Evolutionary conservation across 768 basidiomycete genomes (phyloP), one percentile per base, ranked within the genome.

Genomic region (Boletus patriciae): DNA sequence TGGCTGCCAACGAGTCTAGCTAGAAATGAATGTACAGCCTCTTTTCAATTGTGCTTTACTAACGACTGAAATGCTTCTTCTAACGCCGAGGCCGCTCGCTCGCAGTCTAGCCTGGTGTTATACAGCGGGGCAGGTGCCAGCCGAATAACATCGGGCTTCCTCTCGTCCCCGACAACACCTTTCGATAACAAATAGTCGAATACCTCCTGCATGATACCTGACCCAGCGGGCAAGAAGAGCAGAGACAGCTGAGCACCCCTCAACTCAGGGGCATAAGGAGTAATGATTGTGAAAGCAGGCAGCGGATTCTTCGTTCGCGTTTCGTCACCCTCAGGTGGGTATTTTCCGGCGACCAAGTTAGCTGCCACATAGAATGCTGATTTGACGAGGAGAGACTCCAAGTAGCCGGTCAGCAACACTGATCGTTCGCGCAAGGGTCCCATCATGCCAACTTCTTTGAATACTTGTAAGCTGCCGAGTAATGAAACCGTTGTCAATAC

Each of bases 91-190:
- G 81, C 91, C 12, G 87, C 91, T 52, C 78, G 74, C 64, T 89
- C 81, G 58, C 89, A 89, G 63, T 99, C 97, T 62, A 76, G 73
- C 62, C 85, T 77, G 13, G 87, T 87, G 69, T 89, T 97, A 73
- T 98, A 99, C 68, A 98, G 75, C 34, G 95, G 89, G 16, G 80
- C 80, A 46, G 95, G 94, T 59, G 93, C 83, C 44, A 98, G 74
- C 11, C 97, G 83, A 63, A 99, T 94, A 49, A 98, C 92, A 67
- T 93, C 89, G 27, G 97, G 96, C 65, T 86, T 76, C 66, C 97
- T 78, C 72, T 96, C 92, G 73, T 99, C 97, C 11, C 92, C 95
- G 50, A 97, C 80, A 15, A 99, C 88, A 7, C 97, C 97, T 49
- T 78, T 72, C 58, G 79, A 78, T 21, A 78, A 74, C 65, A 98